Conservation (phyloP, 2,329 filamentous ascomycete genomes). For the Tolypocladium capitatum region DNA sequence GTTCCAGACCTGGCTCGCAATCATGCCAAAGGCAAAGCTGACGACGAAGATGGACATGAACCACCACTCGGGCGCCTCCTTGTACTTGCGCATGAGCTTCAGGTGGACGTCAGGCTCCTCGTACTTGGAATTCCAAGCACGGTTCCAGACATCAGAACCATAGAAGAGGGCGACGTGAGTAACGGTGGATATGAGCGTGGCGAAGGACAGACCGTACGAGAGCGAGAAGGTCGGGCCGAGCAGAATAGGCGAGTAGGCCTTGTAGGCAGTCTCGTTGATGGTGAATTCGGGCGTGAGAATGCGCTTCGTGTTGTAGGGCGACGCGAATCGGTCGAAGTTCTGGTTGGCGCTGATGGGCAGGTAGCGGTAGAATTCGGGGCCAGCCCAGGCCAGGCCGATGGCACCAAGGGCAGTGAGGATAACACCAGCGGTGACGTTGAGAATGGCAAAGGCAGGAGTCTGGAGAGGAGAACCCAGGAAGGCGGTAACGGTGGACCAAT, state of each 20-base stretch:
- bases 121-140: slow-evolving; percentile 16
- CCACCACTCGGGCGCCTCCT: slow-evolving; percentile 44
- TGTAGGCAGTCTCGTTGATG: slow-evolving; percentile 43
- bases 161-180: slow-evolving; percentile 39
- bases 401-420: slow-evolving; percentile 38
- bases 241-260: slow-evolving; percentile 41
- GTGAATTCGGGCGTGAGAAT: slow-evolving; percentile 39
- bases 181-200: slow-evolving; percentile 38
- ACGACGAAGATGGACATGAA: slow-evolving; percentile 31
- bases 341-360: slow-evolving; percentile 40
- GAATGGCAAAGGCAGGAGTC: slow-evolving; percentile 45
- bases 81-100: slow-evolving; percentile 43
- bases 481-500: slow-evolving; percentile 49
- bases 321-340: slow-evolving; percentile 47
- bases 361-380: slow-evolving; percentile 38
- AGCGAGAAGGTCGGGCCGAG: slow-evolving; percentile 42
- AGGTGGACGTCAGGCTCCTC: slow-evolving; percentile 37
- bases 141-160: slow-evolving; percentile 30
- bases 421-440: slow-evolving; percentile 41
- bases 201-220: slow-evolving; percentile 44
- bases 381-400: slow-evolving; percentile 37
- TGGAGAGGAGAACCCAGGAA: slow-evolving; percentile 45
- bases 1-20: slow-evolving; percentile 19
- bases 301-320: slow-evolving; percentile 38
- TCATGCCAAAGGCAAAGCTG: slow-evolving; percentile 36